Evolutionary conservation across 140 eudicot genomes (phyloP), one percentile per base, ranked within the genome.

Genomic region (Eryngium alpinum): DNA sequence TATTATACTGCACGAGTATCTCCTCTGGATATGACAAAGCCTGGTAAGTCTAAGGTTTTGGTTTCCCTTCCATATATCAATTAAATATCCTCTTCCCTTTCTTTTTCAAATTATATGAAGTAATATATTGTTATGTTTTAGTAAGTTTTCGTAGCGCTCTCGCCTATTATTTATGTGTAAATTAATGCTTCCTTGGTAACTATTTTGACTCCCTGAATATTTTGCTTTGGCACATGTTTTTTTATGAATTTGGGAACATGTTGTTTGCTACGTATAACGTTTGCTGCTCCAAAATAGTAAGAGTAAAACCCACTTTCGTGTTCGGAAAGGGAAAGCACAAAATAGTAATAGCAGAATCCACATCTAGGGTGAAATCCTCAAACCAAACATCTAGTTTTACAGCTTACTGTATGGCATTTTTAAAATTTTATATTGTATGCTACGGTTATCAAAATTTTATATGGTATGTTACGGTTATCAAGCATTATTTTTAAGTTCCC

Each of bases 1-100:
- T 95, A 95, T 84, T 87, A 91, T 43, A 95, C 97, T 60, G 99
- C 97, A 78, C 86, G 88, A 79, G 90, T 95, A 79, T 85, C 97
- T 72, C 89, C 99, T 60, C 91, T 90, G 76, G 97, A 95, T 78
- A 91, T 92, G 90, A 88, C 92, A 27, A 92, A 89, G 85, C 72
- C 88, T 53, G 99, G 99, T 95, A 80, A 67, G 69, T 80, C 62
- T 28, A 11, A 32, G 22, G 6, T 57, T 27, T 73, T 71, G 53
- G 18, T 32, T 6, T 82, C 33, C 13, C 6, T 60, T 44, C 69
- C n/a, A 5, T 34, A 51, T 76, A 22, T 52, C 27, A 50, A 67
- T 31, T 12, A 69, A 69, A 31, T 31, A 69, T 44, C 22, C 12
- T 32, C n/a, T 0, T n/a, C n/a, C n/a, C n/a, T 31, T 25, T 69